Percentiles rank a stretch among this genome's conserved stretches.
Conservation (phyloP, 345 rosid genomes). For the Eucalyptus coolabah region DNA sequence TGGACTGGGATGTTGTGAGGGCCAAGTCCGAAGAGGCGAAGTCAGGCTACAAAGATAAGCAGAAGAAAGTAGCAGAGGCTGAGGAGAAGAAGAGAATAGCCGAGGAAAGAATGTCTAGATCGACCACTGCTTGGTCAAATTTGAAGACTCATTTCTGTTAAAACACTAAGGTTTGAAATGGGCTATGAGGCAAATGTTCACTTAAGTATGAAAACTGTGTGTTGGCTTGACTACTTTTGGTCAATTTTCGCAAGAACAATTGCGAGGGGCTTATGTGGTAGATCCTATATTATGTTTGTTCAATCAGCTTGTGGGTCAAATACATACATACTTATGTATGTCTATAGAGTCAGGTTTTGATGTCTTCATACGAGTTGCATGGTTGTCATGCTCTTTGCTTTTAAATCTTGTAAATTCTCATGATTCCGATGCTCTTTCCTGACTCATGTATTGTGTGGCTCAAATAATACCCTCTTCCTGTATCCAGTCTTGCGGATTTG, state of each 20-base stretch:
- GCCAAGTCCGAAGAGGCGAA: not conserved
- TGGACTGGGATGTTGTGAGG: not conserved
- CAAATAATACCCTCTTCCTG: not conserved
- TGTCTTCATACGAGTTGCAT: not conserved
- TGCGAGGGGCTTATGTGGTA: not conserved
- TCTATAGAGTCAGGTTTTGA: not conserved
- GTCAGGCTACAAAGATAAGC: not conserved
- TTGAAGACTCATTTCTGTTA: not conserved
- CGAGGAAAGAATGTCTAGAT: not conserved
- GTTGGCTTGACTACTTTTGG: not conserved
- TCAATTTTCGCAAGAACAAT: not conserved
- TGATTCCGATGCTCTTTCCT: not conserved
- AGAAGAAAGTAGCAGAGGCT: not conserved
- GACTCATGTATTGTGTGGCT: not conserved
- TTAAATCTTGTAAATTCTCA: not conserved
- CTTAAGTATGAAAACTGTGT: not conserved
- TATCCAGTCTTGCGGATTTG: not conserved
- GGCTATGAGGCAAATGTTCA: not conserved
- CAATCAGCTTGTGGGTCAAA: not conserved
- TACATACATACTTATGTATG: not conserved
- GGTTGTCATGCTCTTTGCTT: not conserved
- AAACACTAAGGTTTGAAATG: not conserved
- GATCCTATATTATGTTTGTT: not conserved
- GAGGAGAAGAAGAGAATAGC: not conserved
- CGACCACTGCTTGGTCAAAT: not conserved